Percentiles rank a stretch among this genome's conserved stretches.
Evolutionary conservation across 1,139 yeast species (phyloP).

Genomic region (Pichia sp.): DNA sequence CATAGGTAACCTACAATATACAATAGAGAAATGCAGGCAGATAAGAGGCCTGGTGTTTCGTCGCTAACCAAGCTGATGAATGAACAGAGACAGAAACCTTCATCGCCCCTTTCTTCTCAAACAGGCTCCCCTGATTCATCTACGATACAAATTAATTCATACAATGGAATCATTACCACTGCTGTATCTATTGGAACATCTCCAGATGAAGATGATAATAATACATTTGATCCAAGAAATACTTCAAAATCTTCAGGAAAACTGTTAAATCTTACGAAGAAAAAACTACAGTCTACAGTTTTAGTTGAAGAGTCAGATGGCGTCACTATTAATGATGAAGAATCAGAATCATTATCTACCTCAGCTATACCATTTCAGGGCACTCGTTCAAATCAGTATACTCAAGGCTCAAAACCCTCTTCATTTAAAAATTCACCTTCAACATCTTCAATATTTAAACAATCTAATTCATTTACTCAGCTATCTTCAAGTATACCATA

Average conservation of each 20-base stretch:
- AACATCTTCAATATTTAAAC: constrained; percentile 15
- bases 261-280: neutral
- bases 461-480: constrained; percentile 42
- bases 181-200: constrained; percentile 30
- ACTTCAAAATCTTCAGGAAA: neutral
- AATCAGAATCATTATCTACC: neutral
- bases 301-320: constrained; percentile 1
- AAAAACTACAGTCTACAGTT: constrained; percentile 4
- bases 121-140: constrained; percentile 13
- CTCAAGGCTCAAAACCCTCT: constrained; percentile 11
- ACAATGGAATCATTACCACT: constrained; percentile 28
- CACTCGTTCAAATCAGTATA: neutral
- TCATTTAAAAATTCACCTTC: constrained; percentile 15
- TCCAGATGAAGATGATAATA: constrained; percentile 21
- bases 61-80: constrained; percentile 30
- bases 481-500: constrained; percentile 57
- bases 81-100: constrained; percentile 21
- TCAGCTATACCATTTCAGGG: constrained; percentile 8
- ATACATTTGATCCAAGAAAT: constrained; percentile 18
- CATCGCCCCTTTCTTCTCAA: constrained; percentile 15
- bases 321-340: neutral
- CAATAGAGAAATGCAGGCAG: neutral
- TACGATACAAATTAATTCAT: constrained; percentile 5
- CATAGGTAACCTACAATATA: no score
- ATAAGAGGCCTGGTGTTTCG: constrained; percentile 17